phyloP scores from a whole-genome alignment of 129 eudicot genomes.

The Flaveria ramosissima region DNA sequence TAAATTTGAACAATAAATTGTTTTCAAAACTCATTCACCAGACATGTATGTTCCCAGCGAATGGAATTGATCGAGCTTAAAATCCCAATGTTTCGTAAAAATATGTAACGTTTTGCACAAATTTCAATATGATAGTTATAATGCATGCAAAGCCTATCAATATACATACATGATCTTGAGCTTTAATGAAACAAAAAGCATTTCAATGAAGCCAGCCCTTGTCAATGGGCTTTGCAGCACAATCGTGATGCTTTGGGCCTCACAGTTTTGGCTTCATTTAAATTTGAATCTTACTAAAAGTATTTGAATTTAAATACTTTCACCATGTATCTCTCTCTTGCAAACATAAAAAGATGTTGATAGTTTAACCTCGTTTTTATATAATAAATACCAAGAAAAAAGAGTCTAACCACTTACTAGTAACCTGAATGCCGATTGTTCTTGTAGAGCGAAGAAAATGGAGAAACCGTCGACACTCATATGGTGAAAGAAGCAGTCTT shows the following conservation, averaged over 20 bases:
- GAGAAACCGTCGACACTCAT: conserved; percentile 62
- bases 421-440: not conserved
- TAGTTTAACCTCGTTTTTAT: not conserved
- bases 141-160: conserved; percentile 25
- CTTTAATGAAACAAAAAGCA: not conserved
- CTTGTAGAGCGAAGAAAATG: conserved; percentile 62
- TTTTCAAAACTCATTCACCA: too few relatives aligned
- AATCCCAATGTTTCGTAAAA: not conserved
- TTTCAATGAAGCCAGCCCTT: not conserved
- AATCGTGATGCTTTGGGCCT: not conserved
- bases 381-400: too few relatives aligned
- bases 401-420: too few relatives aligned
- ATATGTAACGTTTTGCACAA: not conserved
- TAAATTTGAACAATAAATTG: too few relatives aligned
- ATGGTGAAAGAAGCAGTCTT: conserved; percentile 71
- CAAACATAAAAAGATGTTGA: too few relatives aligned
- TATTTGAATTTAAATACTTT: too few relatives aligned
- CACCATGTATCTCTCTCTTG: too few relatives aligned
- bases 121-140: not conserved
- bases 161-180: conserved; percentile 20
- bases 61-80: too few relatives aligned
- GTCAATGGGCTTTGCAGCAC: not conserved
- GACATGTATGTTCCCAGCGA: too few relatives aligned
- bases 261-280: not conserved
- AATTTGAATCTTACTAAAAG: too few relatives aligned